Evolutionary conservation across 139 green algal species (phyloP).

Genomic region (Picochlorum sp.): DNA sequence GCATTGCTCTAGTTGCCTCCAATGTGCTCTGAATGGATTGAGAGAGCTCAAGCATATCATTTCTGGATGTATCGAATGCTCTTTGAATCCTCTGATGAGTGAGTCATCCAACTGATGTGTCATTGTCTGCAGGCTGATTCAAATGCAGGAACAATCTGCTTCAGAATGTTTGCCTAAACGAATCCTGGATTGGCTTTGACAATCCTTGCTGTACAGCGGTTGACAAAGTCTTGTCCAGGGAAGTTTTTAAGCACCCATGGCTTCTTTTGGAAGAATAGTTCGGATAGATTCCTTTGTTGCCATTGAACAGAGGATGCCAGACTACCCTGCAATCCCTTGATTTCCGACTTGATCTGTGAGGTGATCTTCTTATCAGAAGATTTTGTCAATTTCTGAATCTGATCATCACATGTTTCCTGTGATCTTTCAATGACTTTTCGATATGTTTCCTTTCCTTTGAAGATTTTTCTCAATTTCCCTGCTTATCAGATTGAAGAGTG

Average conservation of each 20-base stretch:
- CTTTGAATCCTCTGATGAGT: constrained; percentile 47
- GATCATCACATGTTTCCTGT: constrained; percentile 11
- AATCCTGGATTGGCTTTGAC: constrained; percentile 39
- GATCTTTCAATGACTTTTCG: constrained; percentile 3
- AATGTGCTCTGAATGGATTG: constrained; percentile 26
- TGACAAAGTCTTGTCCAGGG: constrained; percentile 31
- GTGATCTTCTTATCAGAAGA: not conserved
- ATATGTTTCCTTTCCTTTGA: not conserved
- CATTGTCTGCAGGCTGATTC: constrained; percentile 52
- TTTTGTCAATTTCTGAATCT: constrained; percentile 6
- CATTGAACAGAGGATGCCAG: constrained; percentile 14
- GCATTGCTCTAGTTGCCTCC: constrained; percentile 1
- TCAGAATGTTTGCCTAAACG: constrained; percentile 42
- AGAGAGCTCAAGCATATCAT: constrained; percentile 15
- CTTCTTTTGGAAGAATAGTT: constrained; percentile 20
- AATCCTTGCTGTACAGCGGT: constrained; percentile 34
- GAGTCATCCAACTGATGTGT: constrained; percentile 62
- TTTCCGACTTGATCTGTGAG: constrained; percentile 9
- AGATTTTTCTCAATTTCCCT: not conserved
- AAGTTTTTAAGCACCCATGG: constrained; percentile 12
- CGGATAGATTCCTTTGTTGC: constrained; percentile 16
- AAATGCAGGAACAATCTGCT: constrained; percentile 58
- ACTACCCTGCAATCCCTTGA: not conserved
- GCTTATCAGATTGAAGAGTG: not conserved
- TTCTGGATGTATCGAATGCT: constrained; percentile 37